phyloP scores from a whole-genome alignment of 73 alveolate species.

The Uronychia setigera region DNA sequence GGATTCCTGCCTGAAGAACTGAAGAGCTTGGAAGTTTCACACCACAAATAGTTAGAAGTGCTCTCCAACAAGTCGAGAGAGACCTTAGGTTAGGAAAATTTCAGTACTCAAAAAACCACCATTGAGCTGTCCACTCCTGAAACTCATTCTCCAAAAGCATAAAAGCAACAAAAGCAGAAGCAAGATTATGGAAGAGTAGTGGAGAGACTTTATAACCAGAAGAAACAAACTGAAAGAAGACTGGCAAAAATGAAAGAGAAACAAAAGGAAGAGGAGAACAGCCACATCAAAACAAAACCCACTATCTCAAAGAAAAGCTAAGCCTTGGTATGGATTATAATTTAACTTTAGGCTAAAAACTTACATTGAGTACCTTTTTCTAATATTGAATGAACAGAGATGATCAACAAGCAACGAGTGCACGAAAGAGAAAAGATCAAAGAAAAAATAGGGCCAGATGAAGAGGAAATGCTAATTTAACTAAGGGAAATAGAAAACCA shows the following conservation, averaged over 20 bases:
- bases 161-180: neutral
- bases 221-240: neutral
- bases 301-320: neutral
- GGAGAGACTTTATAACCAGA: neutral
- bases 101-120: neutral
- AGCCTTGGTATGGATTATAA: neutral
- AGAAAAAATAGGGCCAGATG: neutral
- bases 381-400: neutral
- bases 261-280: neutral
- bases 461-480: neutral
- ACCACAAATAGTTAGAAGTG: too few relatives aligned
- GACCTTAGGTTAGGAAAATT: neutral
- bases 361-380: neutral
- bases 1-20: too few relatives aligned
- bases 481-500: too few relatives aligned
- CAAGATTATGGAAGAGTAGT: too few relatives aligned
- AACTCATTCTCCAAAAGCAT: neutral
- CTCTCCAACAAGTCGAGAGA: neutral
- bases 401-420: neutral
- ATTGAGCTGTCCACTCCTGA: too few relatives aligned
- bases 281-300: neutral
- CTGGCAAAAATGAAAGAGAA: neutral
- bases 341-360: neutral
- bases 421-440: neutral
- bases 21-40: too few relatives aligned